These are phyloP conservation scores for Curvularia spicifera DNA, from an alignment of 2,329 filamentous ascomycete species.

Conservation along the genomic window DNA sequence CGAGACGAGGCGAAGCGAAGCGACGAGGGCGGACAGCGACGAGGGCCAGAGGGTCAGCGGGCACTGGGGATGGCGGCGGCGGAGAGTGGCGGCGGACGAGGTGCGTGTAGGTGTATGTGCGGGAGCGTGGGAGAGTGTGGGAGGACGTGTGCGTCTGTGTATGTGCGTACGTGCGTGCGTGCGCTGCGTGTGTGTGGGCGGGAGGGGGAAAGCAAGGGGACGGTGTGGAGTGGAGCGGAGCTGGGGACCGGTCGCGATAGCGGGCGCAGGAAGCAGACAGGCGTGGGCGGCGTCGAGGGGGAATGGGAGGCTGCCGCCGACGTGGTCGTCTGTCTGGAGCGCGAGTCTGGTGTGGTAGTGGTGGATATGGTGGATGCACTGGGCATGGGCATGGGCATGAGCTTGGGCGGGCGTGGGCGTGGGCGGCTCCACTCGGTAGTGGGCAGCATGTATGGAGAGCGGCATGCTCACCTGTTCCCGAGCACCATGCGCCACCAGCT, in stretches of 20 bases:
- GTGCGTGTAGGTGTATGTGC: not conserved
- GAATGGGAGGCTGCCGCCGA: not conserved
- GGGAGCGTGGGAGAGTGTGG: not conserved
- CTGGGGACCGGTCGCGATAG: not conserved
- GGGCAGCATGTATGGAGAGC: constrained; percentile 9
- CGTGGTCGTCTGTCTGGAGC: not conserved
- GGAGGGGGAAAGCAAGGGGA: not conserved
- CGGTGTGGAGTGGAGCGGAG: not conserved
- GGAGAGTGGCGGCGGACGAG: not conserved
- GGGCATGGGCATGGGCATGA: not conserved
- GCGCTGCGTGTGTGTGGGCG: not conserved
- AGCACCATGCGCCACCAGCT: no score
- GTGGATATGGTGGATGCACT: not conserved
- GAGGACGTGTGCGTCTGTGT: not conserved
- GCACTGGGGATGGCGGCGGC: not conserved
- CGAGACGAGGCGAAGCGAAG: constrained; percentile 8
- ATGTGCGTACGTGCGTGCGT: not conserved
- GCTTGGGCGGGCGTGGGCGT: not conserved
- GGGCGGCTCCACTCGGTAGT: constrained; percentile 13
- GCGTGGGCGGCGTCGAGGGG: not conserved
- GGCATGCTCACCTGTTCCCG: constrained; percentile 5
- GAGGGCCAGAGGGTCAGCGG: not conserved
- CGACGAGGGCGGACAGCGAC: constrained; percentile 4
- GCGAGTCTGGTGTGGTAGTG: not conserved
- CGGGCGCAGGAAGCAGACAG: not conserved